Evolutionary conservation across 495 filamentous ascomycete species (phyloP), one percentile per base, ranked within the genome.

Genomic region (Aspergillus saccharolyticus): DNA sequence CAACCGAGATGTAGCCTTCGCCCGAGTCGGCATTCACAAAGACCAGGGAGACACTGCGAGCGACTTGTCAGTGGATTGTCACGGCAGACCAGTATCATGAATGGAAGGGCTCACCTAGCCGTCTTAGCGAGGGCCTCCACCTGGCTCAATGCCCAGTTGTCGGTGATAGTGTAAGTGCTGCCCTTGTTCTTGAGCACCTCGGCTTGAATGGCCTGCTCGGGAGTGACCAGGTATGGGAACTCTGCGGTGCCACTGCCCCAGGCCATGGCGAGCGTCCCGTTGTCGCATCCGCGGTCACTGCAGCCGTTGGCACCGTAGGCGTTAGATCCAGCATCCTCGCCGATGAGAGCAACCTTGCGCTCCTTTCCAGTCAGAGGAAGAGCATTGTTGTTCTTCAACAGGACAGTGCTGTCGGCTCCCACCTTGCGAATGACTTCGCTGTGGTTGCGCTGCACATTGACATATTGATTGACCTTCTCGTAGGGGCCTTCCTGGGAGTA

Each of bases 171-270:
- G 67, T 94, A 85, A 0, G 85, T 84, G 73, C 57, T 69, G 24
- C 66, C 69, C 51, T 65, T 57, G 16, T 80, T 79, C 46, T 88
- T 81, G 39, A 80, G 42, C 12, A 90, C 85, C 60, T 89, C 84
- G 28, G 81, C 83, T 67, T 89, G 87, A 47, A 97, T 89, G 2
- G 93, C 94, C 22, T 87, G 83, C 47, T 96, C 83, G 0, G 94
- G 94, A 3, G 91, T 91, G 59, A 95, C 76, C 3, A 98, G 80
- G 72, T 97, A 97, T 0, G 94, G 92, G 78, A 91, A 97, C 62
- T 94, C 87, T 33, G 89, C 81, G 19, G 88, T 89, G 52, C 94
- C 94, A 57, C 87, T 91, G 33, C 93, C 94, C 94, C 93, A 98
- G 48, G 84, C 92, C 87, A 96, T 92, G 25, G 88, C 94, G 25